Evolutionary conservation across 805 yeast genomes (phyloP).

Genomic region (Cyberlindnera maclurae): DNA sequence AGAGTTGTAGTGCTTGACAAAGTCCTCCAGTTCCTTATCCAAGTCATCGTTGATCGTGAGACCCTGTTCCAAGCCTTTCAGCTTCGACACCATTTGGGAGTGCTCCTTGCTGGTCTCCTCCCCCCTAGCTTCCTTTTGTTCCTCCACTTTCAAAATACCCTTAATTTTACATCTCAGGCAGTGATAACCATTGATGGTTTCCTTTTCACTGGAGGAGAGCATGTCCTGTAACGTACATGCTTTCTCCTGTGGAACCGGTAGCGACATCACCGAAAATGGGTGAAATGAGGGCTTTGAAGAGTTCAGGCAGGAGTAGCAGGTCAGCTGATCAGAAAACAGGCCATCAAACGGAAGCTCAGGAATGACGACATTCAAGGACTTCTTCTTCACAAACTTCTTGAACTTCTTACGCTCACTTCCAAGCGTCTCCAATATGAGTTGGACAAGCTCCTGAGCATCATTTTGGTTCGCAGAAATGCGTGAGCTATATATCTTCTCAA

Average conservation of each 20-base stretch:
- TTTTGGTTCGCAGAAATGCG: conserved; percentile 78
- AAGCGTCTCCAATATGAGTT: conserved; percentile 70
- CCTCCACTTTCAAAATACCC: conserved; percentile 32
- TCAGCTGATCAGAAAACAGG: conserved; percentile 53
- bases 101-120: conserved; percentile 23
- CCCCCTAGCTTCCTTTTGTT: conserved; percentile 13
- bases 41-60: conserved; percentile 60
- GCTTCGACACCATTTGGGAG: conserved; percentile 25
- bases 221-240: conserved; percentile 45
- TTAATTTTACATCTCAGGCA: conserved; percentile 64
- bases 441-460: conserved; percentile 92
- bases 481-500: conserved; percentile 68
- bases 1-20: conserved; percentile 39
- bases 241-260: conserved; percentile 57
- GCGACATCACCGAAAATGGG: conserved; percentile 64
- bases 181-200: conserved; percentile 71
- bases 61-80: conserved; percentile 31
- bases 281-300: conserved; percentile 51
- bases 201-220: conserved; percentile 49
- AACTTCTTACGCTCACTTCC: conserved; percentile 52
- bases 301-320: conserved; percentile 60
- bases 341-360: conserved; percentile 77
- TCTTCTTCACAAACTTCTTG: conserved; percentile 25
- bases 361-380: conserved; percentile 20
- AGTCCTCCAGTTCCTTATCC: conserved; percentile 40